Evolutionary conservation across 805 yeast genomes (phyloP), one percentile per base, ranked within the genome.

Genomic region (Millerozyma miso): DNA sequence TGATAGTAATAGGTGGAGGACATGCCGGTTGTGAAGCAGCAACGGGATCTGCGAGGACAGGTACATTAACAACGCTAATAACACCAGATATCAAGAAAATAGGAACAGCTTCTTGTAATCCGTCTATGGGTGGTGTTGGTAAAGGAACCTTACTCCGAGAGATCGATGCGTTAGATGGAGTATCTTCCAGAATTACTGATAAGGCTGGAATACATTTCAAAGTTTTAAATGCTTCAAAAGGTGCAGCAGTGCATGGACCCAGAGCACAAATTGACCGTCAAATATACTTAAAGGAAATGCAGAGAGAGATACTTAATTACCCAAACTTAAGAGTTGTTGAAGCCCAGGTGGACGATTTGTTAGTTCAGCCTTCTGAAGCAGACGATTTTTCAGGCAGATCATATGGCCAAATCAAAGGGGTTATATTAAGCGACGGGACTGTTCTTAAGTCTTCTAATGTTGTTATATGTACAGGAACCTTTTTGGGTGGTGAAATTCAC

Each of bases 1-100:
- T 89, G 0, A 75, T 91, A 1, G 91, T 93, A 3, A 80, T 93
- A 16, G 99, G 99, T 3, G 99, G 95, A 10, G 99, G 99, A 0
- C 99, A 93, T 68, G 99, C 99, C 31, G 99, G 99, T 10, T 83
- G 96, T 52, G 99, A 93, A 63, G 99, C 99, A 0, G 93, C 96
- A 2, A 74, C 97, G 0, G 98, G 91, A 0, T 73, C 96, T 1
- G 96, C 98, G 0, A 72, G 99, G 48, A 58, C 86, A 1, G 97
- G 97, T 0, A 76, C 83, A 1, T 47, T 56, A 3, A 84, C 96
- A 0, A 68, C 82, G 2, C 68, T 93, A 19, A 71, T 93, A 1
- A 90, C 99, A 0, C 98, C 96, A 1, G 76, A 72, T 37, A 56
- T 80, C 29, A 59, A 71, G 20, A 86, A 88, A 56, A 81, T 93